Evolutionary conservation across 345 rosid species (phyloP).

Genomic region (Abelmoschus esculentus): DNA sequence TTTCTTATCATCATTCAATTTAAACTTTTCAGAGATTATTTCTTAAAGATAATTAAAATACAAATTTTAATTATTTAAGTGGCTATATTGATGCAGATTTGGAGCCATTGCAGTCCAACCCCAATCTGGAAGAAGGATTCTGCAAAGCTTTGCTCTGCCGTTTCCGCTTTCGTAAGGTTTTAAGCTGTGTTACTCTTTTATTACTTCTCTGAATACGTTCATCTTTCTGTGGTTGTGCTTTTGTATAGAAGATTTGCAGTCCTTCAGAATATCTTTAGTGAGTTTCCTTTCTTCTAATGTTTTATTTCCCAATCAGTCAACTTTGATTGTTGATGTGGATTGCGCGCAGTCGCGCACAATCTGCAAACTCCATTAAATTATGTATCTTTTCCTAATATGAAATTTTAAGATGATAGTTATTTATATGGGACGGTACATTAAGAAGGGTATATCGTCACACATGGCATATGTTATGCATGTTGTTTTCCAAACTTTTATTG

Average conservation of each 20-base stretch:
- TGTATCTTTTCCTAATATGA: not conserved
- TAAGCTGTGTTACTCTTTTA: constrained; percentile 43
- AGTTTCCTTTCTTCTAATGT: not conserved
- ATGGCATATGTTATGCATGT: not conserved
- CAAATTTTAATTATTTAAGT: constrained; percentile 3
- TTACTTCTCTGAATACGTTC: constrained; percentile 2
- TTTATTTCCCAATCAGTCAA: not conserved
- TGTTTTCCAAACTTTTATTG: not conserved
- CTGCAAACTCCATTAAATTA: not conserved
- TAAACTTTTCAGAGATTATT: not conserved
- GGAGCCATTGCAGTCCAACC: constrained; percentile 71
- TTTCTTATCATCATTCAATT: not conserved
- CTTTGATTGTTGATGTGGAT: not conserved
- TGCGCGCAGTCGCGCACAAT: not conserved
- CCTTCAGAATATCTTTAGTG: not conserved
- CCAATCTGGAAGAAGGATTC: constrained; percentile 69
- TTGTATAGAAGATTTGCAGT: not conserved
- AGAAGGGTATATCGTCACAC: not conserved
- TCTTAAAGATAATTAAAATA: not conserved
- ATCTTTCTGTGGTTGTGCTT: constrained; percentile 5
- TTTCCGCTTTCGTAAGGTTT: constrained; percentile 99
- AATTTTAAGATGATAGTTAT: not conserved
- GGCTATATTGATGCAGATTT: constrained; percentile 48
- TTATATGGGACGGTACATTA: not conserved
- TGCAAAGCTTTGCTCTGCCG: constrained; percentile 91